Percentiles rank a stretch among this genome's conserved stretches.
These are phyloP conservation scores for Rhynchospora tenuis DNA, from an alignment of 176 grass and related monocot genomes.

Conservation along the genomic window DNA sequence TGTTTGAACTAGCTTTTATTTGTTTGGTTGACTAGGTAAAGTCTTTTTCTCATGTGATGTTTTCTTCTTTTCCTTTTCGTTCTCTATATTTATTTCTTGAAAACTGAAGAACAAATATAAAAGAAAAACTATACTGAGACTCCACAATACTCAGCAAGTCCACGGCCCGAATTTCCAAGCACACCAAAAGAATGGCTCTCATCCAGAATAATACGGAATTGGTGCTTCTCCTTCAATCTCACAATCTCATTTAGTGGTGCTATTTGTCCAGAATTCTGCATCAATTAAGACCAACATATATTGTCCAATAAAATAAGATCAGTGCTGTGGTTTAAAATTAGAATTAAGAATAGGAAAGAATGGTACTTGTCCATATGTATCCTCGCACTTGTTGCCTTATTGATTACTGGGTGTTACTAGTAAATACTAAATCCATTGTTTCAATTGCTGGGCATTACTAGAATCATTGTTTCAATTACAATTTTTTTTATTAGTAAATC, in stretches of 20 bases:
- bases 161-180: slow-evolving; percentile 71
- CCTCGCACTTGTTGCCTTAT: not conserved
- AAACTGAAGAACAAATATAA: not conserved
- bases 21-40: no score
- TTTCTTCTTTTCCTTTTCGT: not conserved
- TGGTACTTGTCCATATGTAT: not conserved
- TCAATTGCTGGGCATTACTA: no score
- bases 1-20: no score
- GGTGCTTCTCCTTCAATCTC: slow-evolving; percentile 81
- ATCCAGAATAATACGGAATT: slow-evolving; percentile 75
- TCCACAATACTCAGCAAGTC: slow-evolving; percentile 88
- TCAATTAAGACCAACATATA: not conserved
- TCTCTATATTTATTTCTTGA: not conserved
- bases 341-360: not conserved
- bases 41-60: not conserved
- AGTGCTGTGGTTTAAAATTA: not conserved
- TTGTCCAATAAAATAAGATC: not conserved
- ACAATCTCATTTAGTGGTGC: slow-evolving; percentile 87
- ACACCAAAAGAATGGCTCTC: slow-evolving; percentile 90
- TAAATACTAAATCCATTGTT: no score
- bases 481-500: no score
- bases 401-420: no score
- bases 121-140: slow-evolving; percentile 37
- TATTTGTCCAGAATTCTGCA: slow-evolving; percentile 90
- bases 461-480: no score